Evolutionary conservation across 805 yeast species (phyloP), one percentile per base, ranked within the genome.

Genomic region (Candida silvatica): DNA sequence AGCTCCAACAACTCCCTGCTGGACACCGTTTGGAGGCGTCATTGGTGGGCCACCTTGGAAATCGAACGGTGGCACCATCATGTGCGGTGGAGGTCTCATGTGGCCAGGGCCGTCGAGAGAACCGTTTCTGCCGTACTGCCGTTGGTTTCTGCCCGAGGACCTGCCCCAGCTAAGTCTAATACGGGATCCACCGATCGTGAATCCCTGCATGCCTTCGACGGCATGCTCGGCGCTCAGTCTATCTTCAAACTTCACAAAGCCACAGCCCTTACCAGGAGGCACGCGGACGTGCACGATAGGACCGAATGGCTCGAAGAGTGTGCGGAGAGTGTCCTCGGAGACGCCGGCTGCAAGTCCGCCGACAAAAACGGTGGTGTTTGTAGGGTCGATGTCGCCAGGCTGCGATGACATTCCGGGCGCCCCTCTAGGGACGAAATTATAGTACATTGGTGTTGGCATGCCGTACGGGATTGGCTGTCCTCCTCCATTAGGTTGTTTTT

Each of bases 251-350:
- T 74, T 77, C 37, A 82, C 78, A 55, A 81, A 80, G 1, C 88
- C 94, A 60, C 90, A 80, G 39, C 82, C 81, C 50, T 81, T 82
- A 11, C 86, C 85, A 1, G 74, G 77, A 6, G 90, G 90, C 31
- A 82, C 79, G 48, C 79, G 80, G 29, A 82, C 80, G 44, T 76
- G 79, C 19, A 69, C 58, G 24, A 82, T 76, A 15, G 62, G 54
- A n/a, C 94, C 94, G 59, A 78, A 81, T 14, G 86, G 84, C 53
- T 73, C 72, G 56, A 82, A 82, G 15, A 81, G 52, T 0, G 75
- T 64, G 36, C 67, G 65, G 24, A 82, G 56, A 3, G 83, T 73
- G 30, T 66, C 71, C 45, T 80, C 92, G 11, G 68, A 61, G 20
- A 78, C 75, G 32, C 76, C 76, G 17, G 69, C 59, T n/a, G 80